phyloP scores from a whole-genome alignment of 768 basidiomycete species.

The Tricholoma furcatifolium region DNA sequence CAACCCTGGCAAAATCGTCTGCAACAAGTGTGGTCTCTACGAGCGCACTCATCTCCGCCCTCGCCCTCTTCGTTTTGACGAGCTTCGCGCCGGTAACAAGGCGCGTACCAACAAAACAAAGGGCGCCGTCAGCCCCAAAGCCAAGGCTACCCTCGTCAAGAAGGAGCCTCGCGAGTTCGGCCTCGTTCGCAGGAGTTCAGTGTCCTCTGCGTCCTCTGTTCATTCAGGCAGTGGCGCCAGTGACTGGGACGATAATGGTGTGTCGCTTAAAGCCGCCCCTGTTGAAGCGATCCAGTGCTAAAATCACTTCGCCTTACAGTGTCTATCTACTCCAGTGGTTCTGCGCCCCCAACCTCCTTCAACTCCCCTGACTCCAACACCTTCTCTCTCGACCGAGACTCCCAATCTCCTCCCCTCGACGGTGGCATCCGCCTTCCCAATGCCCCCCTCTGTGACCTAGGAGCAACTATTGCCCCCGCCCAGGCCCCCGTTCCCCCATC shows the following conservation, averaged over 20 bases:
- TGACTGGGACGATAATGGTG: constrained; percentile 84
- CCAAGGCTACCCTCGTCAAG: constrained; percentile 47
- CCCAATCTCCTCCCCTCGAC: constrained; percentile 49
- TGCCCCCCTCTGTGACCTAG: constrained; percentile 69
- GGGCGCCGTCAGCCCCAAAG: constrained; percentile 36
- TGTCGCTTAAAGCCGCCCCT: constrained; percentile 28
- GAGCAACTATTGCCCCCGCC: constrained; percentile 33
- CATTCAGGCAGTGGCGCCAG: constrained; percentile 59
- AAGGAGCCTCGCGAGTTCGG: constrained; percentile 58
- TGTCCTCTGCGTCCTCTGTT: constrained; percentile 57
- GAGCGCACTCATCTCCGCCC: constrained; percentile 86
- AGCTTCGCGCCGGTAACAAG: constrained; percentile 84
- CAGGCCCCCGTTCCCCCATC: constrained; percentile 17
- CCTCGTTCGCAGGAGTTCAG: constrained; percentile 57
- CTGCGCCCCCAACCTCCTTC: constrained; percentile 62
- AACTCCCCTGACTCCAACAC: constrained; percentile 61
- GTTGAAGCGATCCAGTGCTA: constrained; percentile 16
- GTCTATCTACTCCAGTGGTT: constrained; percentile 57
- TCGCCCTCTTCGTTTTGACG: constrained; percentile 83
- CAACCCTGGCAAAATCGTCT: constrained; percentile 90
- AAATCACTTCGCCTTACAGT: constrained; percentile 27
- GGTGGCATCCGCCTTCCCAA: constrained; percentile 73
- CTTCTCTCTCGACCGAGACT: constrained; percentile 60
- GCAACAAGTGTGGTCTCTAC: constrained; percentile 92
- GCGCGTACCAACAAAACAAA: constrained; percentile 55